phyloP scores from a whole-genome alignment of 352 stramenopile genomes.

The Aphanomyces invadans region DNA sequence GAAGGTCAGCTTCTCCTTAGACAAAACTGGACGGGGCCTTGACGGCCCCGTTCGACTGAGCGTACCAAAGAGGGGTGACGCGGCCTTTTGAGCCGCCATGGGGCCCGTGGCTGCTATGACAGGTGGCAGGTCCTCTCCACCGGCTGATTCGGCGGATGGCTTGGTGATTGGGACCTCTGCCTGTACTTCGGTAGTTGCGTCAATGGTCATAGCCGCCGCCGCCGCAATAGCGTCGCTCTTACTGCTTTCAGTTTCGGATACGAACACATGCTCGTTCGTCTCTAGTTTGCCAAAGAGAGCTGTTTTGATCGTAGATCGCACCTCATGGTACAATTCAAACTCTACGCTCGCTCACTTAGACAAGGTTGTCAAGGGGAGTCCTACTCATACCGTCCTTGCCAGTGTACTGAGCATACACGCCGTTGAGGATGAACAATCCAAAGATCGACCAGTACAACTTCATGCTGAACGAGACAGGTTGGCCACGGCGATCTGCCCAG shows the following conservation, averaged over 20 bases:
- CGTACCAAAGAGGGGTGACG: not conserved
- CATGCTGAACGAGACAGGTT: slow-evolving; percentile 58
- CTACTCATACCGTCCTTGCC: slow-evolving; percentile 12
- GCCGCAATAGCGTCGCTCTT: too few relatives aligned
- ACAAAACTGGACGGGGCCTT: not conserved
- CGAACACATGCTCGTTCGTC: slow-evolving; percentile 12
- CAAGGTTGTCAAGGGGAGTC: not conserved
- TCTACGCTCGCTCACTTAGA: slow-evolving; percentile 2
- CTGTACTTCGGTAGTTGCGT: not conserved
- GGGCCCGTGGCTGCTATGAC: not conserved
- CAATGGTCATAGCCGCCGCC: too few relatives aligned
- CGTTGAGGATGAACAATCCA: slow-evolving; percentile 45
- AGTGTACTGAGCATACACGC: slow-evolving; percentile 43
- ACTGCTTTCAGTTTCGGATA: not conserved
- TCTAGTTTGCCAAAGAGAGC: slow-evolving; percentile 10
- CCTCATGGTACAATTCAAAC: slow-evolving; percentile 14
- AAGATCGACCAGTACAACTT: slow-evolving; percentile 68
- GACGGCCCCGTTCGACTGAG: not conserved
- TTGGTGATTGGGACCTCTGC: not conserved
- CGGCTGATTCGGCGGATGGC: not conserved
- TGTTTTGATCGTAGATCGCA: not conserved
- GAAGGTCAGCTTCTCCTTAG: slow-evolving; percentile 4
- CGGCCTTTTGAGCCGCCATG: not conserved
- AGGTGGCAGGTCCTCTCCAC: not conserved
- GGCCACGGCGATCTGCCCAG: slow-evolving; percentile 59